Conservation (phyloP, 2,329 filamentous ascomycete species). For the Botrytis porri region DNA sequence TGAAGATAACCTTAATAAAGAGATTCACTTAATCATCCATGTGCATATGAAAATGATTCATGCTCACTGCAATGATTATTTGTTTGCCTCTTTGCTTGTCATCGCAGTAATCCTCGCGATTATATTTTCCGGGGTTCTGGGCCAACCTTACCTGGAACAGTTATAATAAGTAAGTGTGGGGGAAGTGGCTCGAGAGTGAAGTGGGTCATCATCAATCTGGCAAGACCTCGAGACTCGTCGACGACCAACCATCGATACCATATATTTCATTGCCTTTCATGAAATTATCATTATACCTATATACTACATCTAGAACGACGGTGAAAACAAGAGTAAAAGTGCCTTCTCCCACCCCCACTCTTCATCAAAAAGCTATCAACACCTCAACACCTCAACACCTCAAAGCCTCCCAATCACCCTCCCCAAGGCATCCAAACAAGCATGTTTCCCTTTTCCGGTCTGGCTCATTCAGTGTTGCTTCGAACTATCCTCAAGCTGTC, state of each 20-base stretch:
- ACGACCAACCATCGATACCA: background rate
- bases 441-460: background rate
- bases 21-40: background rate
- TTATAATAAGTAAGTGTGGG: background rate
- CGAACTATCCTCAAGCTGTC: background rate
- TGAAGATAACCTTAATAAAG: background rate
- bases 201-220: background rate
- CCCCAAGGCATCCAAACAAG: background rate
- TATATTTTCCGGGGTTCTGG: background rate
- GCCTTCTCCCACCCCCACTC: background rate
- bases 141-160: too few species aligned
- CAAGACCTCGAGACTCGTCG: background rate
- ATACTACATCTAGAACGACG: background rate
- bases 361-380: background rate
- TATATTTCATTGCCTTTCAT: background rate
- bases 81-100: too few species aligned
- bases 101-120: background rate
- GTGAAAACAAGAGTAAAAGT: background rate
- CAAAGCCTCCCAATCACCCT: background rate
- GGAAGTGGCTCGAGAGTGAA: background rate
- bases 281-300: background rate
- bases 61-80: too few species aligned
- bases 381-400: background rate
- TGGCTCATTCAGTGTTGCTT: background rate
- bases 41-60: background rate